These are phyloP conservation scores for Fusarium napiforme DNA, from an alignment of 2,329 filamentous ascomycete species.

Conservation along the genomic window DNA sequence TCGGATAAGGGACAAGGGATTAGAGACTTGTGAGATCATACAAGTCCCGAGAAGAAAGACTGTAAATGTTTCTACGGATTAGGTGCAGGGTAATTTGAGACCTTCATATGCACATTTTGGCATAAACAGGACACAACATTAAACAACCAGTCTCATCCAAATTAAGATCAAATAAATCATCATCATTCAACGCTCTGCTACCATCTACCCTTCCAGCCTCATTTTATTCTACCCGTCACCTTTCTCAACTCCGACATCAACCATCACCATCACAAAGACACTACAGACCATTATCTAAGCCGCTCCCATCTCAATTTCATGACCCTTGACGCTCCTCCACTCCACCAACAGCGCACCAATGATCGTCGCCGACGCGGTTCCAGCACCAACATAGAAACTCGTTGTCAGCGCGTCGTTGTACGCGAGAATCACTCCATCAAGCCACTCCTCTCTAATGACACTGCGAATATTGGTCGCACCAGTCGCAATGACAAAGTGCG, in stretches of 20 bases:
- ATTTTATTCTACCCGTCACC: not conserved
- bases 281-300: slow-evolving; percentile 18
- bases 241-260: not conserved
- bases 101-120: not conserved
- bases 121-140: not conserved
- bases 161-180: not conserved
- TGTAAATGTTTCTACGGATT: too few relatives aligned
- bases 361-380: slow-evolving; percentile 57
- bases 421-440: slow-evolving; percentile 51
- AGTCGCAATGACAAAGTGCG: slow-evolving; percentile 45
- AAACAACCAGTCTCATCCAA: not conserved
- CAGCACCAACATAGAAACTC: slow-evolving; percentile 57
- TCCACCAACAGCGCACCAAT: slow-evolving; percentile 58
- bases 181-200: not conserved
- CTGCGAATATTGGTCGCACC: slow-evolving; percentile 54
- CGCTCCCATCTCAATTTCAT: slow-evolving; percentile 53
- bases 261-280: not conserved
- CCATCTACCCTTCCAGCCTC: not conserved
- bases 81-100: not conserved
- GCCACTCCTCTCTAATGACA: slow-evolving; percentile 43
- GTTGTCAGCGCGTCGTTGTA: slow-evolving; percentile 59
- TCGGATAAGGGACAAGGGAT: accelerated
- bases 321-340: slow-evolving; percentile 68
- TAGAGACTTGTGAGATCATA: accelerated
- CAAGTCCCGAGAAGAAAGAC: not conserved